A percentile compares a stretch with the other conserved stretches of the same genome.
Conservation (phyloP, 2,329 filamentous ascomycete genomes). For the Anisogramma anomala region DNA sequence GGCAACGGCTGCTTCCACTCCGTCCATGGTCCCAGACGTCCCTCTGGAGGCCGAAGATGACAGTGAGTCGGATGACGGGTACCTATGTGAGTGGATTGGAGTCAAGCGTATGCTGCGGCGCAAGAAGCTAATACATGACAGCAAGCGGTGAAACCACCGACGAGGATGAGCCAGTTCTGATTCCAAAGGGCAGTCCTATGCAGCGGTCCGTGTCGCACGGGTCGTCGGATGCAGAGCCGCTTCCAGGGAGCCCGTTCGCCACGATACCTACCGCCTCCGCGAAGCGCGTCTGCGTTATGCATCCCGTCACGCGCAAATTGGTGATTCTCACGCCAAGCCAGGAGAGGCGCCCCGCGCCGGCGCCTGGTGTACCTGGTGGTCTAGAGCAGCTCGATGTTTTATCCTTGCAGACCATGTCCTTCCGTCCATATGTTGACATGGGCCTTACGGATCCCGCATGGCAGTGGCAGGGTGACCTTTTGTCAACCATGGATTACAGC, state of each 20-base stretch:
- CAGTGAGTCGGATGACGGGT: constrained; percentile 33
- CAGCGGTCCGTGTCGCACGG: constrained; percentile 1
- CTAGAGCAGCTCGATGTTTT: constrained; percentile 31
- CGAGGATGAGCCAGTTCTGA: constrained; percentile 42
- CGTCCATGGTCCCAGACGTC: constrained; percentile 2
- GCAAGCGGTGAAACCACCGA: constrained; percentile 53
- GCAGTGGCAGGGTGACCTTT: no score
- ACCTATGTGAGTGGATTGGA: constrained; percentile 43
- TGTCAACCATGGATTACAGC: no score
- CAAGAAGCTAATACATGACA: constrained; percentile 30
- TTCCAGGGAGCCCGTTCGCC: not conserved
- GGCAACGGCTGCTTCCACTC: not conserved
- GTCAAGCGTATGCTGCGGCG: constrained; percentile 10
- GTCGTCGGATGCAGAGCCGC: constrained; percentile 37
- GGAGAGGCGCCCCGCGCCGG: constrained; percentile 23
- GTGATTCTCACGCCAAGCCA: constrained; percentile 50
- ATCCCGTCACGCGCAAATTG: constrained; percentile 47
- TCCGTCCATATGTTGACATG: no score
- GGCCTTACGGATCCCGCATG: no score
- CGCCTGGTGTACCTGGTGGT: not conserved
- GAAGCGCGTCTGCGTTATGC: constrained; percentile 48
- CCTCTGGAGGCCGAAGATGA: constrained; percentile 9
- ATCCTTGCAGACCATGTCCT: constrained; percentile 15
- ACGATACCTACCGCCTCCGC: constrained; percentile 29
- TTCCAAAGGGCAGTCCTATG: constrained; percentile 30